Percentiles rank a stretch among this genome's conserved stretches.
Conservation (phyloP, 805 yeast genomes). For the Myxozyma neotropica region DNA sequence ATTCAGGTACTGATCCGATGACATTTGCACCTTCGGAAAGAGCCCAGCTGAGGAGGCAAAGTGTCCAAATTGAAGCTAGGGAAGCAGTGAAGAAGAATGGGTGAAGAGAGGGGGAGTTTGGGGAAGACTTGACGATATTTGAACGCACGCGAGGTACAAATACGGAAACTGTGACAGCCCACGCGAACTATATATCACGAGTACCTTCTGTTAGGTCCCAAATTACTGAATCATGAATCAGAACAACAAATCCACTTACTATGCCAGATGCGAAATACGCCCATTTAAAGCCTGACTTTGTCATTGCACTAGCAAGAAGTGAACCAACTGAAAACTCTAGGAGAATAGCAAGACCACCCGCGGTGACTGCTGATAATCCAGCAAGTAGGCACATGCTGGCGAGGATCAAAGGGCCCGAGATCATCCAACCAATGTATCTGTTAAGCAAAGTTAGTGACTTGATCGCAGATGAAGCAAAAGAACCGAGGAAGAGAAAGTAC, state of each 20-base stretch:
- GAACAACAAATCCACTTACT: background rate
- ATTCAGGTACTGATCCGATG: background rate
- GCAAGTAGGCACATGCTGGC: background rate
- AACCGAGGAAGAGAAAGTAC: background rate
- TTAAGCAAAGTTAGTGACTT: background rate
- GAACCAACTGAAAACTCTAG: background rate
- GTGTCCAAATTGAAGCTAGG: background rate
- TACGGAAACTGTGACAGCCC: background rate
- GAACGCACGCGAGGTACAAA: background rate
- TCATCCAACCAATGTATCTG: conserved; percentile 3
- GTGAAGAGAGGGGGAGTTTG: background rate
- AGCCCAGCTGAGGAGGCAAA: background rate
- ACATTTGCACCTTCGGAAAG: background rate
- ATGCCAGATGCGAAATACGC: background rate
- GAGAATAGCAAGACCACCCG: background rate
- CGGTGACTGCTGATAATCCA: background rate
- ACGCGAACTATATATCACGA: background rate
- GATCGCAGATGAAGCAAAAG: background rate
- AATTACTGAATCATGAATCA: too few relatives aligned
- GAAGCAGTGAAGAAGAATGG: background rate
- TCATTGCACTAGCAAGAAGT: conserved; percentile 3
- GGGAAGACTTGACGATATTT: background rate
- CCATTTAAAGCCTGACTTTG: conserved; percentile 4
- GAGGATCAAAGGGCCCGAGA: background rate
- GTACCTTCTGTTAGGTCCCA: too few relatives aligned